Evolutionary conservation across 2,329 filamentous ascomycete species (phyloP), one percentile per base, ranked within the genome.

Genomic region (Paraconiothyrium brasiliense): DNA sequence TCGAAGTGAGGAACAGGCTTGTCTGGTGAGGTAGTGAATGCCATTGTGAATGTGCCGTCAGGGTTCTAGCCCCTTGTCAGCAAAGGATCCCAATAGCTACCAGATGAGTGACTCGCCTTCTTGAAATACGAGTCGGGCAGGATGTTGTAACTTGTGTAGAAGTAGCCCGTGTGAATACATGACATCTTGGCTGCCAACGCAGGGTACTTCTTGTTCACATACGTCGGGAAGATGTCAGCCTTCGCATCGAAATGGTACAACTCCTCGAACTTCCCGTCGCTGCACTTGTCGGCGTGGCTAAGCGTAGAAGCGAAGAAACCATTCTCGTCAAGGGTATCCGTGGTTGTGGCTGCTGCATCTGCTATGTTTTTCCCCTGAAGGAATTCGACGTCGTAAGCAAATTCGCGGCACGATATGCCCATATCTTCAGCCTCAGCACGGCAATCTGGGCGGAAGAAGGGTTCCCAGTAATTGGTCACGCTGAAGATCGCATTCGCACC

Each of bases 401-500:
- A 58, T 57, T 65, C 62, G 27, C 69, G 67, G 16, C 70, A 65
- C 5, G 66, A 52, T 1, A 52, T 54, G 20, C 64, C 67, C 10
- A 67, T 67, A 7, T 61, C 50, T 44, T 68, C 52, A 30, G 71
- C 73, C 30, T 61, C 59, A 9, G 54, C 57, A 1, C 54, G 58
- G 48, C 70, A 72, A 13, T 54, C 54, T 1, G 66, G 65, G 39
- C 66, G 49, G 57, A 66, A 61, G 30, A 66, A 63, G 5, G 60
- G 65, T n/a, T 65, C 62, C 71, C 70, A 76, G 48, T 62, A 75
- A 50, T 80, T 74, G 3, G 77, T 81, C 24, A 77, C 72, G 49
- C 71, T 70, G 73, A 81, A 82, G 64, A 83, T 78, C 58, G 67
- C 68, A 41, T 71, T 71, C 11, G 80, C 77, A 41, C 75, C 79